Evolutionary conservation across 2,329 filamentous ascomycete species (phyloP).

Genomic region (Amylocarpus encephaloides): DNA sequence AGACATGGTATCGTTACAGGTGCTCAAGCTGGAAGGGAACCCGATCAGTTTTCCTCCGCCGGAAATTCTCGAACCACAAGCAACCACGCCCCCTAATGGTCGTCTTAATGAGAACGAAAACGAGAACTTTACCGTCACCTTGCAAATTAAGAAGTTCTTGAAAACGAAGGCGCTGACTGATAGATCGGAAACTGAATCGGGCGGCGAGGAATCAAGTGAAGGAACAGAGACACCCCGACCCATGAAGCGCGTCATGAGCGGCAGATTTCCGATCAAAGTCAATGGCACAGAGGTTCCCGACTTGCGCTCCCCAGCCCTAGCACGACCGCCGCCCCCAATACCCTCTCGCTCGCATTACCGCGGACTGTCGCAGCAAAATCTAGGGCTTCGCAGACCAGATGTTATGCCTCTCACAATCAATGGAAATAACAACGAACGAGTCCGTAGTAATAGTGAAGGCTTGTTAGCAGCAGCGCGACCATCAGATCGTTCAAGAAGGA

Average conservation of each 20-base stretch:
- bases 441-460: constrained; percentile 60
- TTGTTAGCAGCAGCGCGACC: constrained; percentile 43
- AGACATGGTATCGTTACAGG: constrained; percentile 83
- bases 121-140: constrained; percentile 52
- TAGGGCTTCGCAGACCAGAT: constrained; percentile 58
- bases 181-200: constrained; percentile 48
- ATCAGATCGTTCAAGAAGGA: constrained; percentile 52
- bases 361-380: constrained; percentile 61
- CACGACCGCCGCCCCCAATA: constrained; percentile 64
- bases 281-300: constrained; percentile 65
- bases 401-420: constrained; percentile 61
- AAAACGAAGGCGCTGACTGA: constrained; percentile 43
- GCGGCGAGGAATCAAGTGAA: constrained; percentile 61
- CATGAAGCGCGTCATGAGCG: constrained; percentile 55
- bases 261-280: constrained; percentile 63
- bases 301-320: constrained; percentile 59
- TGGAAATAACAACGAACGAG: constrained; percentile 61
- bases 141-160: constrained; percentile 56
- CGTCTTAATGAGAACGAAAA: constrained; percentile 53
- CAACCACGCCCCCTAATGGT: constrained; percentile 50
- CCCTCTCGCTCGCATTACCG: constrained; percentile 77
- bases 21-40: constrained; percentile 86
- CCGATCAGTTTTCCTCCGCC: constrained; percentile 74
- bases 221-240: constrained; percentile 72
- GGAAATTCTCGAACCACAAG: constrained; percentile 56